phyloP scores from a whole-genome alignment of 1,284 basidiomycete genomes.

The Chalciporus sp. region DNA sequence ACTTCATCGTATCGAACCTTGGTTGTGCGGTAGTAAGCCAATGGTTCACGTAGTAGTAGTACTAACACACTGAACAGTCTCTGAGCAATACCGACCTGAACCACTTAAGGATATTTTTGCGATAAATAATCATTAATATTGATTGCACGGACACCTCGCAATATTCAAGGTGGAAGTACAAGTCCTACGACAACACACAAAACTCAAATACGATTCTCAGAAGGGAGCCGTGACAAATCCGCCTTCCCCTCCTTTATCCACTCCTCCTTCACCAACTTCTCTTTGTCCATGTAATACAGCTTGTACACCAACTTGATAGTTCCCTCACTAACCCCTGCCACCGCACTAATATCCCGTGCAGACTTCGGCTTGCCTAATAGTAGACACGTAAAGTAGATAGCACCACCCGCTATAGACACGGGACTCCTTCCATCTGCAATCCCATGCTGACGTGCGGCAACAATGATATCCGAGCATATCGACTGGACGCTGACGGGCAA shows the following conservation, averaged over 20 bases:
- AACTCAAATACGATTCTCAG: conserved; percentile 27
- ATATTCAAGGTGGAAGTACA: conserved; percentile 11
- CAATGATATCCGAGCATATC: conserved; percentile 85
- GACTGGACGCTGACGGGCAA: conserved; percentile 83
- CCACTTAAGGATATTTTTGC: conserved; percentile 3
- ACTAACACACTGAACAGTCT: conserved; percentile 70
- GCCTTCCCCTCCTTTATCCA: conserved; percentile 82
- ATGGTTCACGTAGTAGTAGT: conserved; percentile 51
- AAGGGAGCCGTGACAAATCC: conserved; percentile 43
- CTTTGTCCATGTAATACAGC: conserved; percentile 67
- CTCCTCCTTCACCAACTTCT: conserved; percentile 78
- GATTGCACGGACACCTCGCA: conserved; percentile 39
- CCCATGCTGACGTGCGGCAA: conserved; percentile 79
- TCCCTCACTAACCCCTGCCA: conserved; percentile 97
- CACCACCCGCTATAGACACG: conserved; percentile 94
- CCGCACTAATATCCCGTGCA: conserved; percentile 85
- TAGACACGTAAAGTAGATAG: conserved; percentile 91
- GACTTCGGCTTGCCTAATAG: conserved; percentile 77
- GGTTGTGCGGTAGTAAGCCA: conserved; percentile 64
- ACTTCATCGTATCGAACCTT: conserved; percentile 65
- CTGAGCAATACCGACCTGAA: conserved; percentile 66
- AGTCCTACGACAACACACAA: conserved; percentile 17
- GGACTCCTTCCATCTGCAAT: conserved; percentile 93
- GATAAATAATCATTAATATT: not conserved
- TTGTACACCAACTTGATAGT: conserved; percentile 91